Base-by-base conservation (phyloP, 2,329 filamentous ascomycete species). In the Aureobasidium leucospermi region DNA sequence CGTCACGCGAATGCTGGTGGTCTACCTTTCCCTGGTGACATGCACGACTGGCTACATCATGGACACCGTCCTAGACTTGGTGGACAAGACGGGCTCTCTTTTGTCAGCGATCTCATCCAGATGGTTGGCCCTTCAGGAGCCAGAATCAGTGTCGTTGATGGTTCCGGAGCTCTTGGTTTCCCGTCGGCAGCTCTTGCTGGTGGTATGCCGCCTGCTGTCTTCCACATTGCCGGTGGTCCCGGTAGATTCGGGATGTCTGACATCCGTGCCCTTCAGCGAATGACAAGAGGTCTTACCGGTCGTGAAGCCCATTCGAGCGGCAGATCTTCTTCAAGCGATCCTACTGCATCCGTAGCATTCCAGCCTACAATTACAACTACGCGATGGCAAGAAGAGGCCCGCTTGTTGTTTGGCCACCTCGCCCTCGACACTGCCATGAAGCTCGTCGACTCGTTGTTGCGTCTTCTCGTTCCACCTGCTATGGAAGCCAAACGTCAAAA, bases 361-460 rank as follows among this genome's bases (percentile, higher is more conserved):
- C 76, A 80, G 19, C 80, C 90, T 8, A 83, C 85, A 39, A 79
- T 83, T 8, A 97, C 94, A 1, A 78, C 81, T 59, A 80, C 82
- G 57, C 86, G 94, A 62, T 99, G 95, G 87, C 84, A 89, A 69
- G 90, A 96, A 69, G 95, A 97, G 72, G 87, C 91, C 8, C 86
- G 87, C 63, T 85, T 99, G 71, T 80, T 97, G 0, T 97, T 94
- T 72, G 88, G 89, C 29, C 74, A 78, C 23, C 79, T 76, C 51
- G 82, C 86, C 56, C 70, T 82, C 3, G 91, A 96, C 51, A 88
- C 88, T 69, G 82, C 85, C 2, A 79, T 82, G 62, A 83, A 83
- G 57, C 79, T 96, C 15, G 75, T 86, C 63, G 86, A 83, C 65
- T 81, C 84, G 2, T 81, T 99, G 29, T 78, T 90, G 42, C 85